Base-by-base conservation (phyloP, 2,329 filamentous ascomycete genomes). In the Colletotrichum costaricense region DNA sequence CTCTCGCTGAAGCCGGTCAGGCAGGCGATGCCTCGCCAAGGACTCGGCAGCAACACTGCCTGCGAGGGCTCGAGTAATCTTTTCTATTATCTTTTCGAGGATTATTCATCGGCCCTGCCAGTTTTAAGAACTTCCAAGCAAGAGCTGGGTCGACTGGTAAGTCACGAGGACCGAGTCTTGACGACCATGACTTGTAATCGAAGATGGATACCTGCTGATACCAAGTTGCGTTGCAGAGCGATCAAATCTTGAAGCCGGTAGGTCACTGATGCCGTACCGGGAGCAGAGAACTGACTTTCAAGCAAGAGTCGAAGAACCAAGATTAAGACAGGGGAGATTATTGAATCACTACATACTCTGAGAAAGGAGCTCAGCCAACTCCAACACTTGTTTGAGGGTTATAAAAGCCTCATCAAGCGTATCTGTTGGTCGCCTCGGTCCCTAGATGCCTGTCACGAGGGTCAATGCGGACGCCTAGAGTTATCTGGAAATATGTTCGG, bases 51-150 rank as follows among this genome's bases (percentile, higher is more conserved):
- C 24, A 26, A 55, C 12, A 33, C 28, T 14, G 70, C 63, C 2
- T 24, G 24, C 12, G 73, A 75, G 64, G 63, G 67, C 52, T 59
- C 73, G 49, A 74, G 65, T 24, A 70, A 72, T 24, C 63, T 75
- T n/a, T 92, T 92, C 81, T 93, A 92, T 79, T 92, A 92, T 76
- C 81, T 93, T 0, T 93, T 93, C 76, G 91, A 93, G 77, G 91
- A 92, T 77, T 92, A 91, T 84, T 86, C 86, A 46, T 89, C 89
- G 4, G 90, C 89, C 1, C 89, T 89, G 64, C 86, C 86, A 30
- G 85, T 90, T 5, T 83, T 92, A 14, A 87, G 85, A 11, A 78
- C 75, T 2, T 85, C 85, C 76, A 86, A 77, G 77, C 80, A 72
- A 78, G 88, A 78, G 69, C 79, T 93, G 24, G 30, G 46, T 46